phyloP scores from a whole-genome alignment of 306 rosid genomes.

The Fagus crenata region DNA sequence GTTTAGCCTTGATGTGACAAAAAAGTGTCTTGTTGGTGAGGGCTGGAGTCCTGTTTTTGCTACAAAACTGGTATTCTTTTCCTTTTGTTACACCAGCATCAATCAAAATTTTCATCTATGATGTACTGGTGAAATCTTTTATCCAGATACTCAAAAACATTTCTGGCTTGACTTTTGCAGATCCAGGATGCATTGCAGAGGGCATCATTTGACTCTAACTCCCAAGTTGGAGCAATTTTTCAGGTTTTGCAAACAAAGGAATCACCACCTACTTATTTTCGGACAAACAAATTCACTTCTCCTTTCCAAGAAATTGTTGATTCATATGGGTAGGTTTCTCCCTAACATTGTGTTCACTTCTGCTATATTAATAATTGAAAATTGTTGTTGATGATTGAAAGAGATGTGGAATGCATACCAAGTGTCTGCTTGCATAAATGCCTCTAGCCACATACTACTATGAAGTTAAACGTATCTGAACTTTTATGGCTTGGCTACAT shows the following conservation, averaged over 20 bases:
- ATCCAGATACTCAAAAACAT: neutral
- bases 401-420: neutral
- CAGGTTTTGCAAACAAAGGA: slow-evolving; percentile 56
- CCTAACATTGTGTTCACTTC: neutral
- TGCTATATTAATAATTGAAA: neutral
- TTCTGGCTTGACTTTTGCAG: slow-evolving; percentile 33
- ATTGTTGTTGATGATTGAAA: slow-evolving; percentile 4
- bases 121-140: neutral
- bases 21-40: slow-evolving; percentile 93
- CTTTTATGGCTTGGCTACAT: neutral
- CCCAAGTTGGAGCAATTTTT: slow-evolving; percentile 61
- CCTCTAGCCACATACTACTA: neutral
- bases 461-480: neutral
- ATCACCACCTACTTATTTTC: slow-evolving; percentile 55
- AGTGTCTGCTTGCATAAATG: neutral
- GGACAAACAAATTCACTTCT: slow-evolving; percentile 59
- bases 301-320: slow-evolving; percentile 66
- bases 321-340: slow-evolving; percentile 55
- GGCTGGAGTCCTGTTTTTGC: slow-evolving; percentile 97
- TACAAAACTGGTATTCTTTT: slow-evolving; percentile 63
- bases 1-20: slow-evolving; percentile 96
- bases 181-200: slow-evolving; percentile 60
- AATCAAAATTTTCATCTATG: slow-evolving; percentile 18
- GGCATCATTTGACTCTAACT: slow-evolving; percentile 53
- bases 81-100: slow-evolving; percentile 18